Percentiles rank a stretch among this genome's conserved stretches.
phyloP scores from a whole-genome alignment of 306 rosid genomes.

The Luffa acutangula region DNA sequence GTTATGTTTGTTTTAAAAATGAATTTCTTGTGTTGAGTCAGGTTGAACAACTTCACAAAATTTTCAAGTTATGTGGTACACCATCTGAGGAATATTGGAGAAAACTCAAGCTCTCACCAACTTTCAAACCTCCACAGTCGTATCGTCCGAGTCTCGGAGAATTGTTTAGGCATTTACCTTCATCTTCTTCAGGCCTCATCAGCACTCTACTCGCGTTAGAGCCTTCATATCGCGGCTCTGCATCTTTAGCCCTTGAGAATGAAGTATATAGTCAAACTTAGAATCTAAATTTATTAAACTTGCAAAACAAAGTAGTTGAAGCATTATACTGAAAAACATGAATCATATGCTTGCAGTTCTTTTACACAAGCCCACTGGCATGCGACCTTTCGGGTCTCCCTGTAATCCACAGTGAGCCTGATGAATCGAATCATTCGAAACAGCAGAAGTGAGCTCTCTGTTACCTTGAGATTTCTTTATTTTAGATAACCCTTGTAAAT shows the following conservation, averaged over 20 bases:
- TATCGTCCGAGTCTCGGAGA: conserved; percentile 54
- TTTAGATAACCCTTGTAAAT: neutral
- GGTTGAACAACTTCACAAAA: conserved; percentile 89
- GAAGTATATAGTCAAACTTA: conserved; percentile 29
- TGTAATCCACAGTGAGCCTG: conserved; percentile 29
- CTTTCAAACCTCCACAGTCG: conserved; percentile 60
- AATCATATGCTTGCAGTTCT: conserved; percentile 50
- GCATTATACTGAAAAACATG: conserved; percentile 1
- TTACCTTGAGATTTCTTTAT: neutral
- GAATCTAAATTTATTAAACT: neutral
- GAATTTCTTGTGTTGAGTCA: conserved; percentile 21
- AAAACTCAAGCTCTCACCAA: conserved; percentile 44
- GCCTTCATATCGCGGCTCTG: conserved; percentile 65
- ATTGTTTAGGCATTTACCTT: conserved; percentile 51
- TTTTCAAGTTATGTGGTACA: conserved; percentile 80
- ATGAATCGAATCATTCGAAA: conserved; percentile 30
- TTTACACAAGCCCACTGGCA: conserved; percentile 64
- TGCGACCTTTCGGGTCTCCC: conserved; percentile 71
- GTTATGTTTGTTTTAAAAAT: neutral
- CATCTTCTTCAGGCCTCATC: conserved; percentile 59
- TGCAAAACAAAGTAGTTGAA: neutral
- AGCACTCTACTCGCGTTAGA: conserved; percentile 69
- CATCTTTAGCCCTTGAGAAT: conserved; percentile 56
- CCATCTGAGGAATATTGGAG: conserved; percentile 90
- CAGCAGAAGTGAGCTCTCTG: conserved; percentile 57